Base-by-base conservation (phyloP, 2,329 filamentous ascomycete genomes). In the Whalleya microplaca region DNA sequence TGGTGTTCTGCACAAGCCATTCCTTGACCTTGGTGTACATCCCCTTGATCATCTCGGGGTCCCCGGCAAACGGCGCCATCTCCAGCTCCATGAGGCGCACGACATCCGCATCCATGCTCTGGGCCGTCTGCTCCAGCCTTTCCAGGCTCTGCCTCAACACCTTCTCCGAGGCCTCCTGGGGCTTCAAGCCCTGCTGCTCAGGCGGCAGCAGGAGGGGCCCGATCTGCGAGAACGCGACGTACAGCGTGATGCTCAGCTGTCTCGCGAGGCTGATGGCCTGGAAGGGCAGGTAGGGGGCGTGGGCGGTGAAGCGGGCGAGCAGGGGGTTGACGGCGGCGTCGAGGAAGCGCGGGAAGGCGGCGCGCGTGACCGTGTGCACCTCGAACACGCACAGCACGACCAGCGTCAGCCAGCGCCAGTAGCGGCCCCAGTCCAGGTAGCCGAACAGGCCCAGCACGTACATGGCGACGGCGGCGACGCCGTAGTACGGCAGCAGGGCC, bases 1-100 rank as follows among this genome's bases (percentile, higher is more conserved):
- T 89, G 14, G 88, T 93, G 69, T 96, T 96, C 72, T 96, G 87
- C 48, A 97, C 86, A 64, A 98, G 78, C 83, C 92, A 96, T 67
- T 95, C 91, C 74, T 88, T 90, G 75, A 97, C 84, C 66, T 89
- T 90, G 41, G 82, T 81, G 59, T 86, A 83, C 67, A 96, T 75
- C 56, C 85, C 85, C 44, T 78, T 79, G 45, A 89, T 77, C n/a
- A 79, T 80, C 58, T 84, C 81, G 37, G 82, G 76, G 68, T 96
- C 89, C n/a, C 87, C 88, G 48, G 81, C 84, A 73, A 92, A 97
- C 0, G 94, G 94, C 50, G 86, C 86, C 72, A 93, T 83, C 67
- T 96, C 92, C 71, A 96, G 79, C 45, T 88, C 86, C 70, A 96
- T 76, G 58, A 96, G 73, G 52, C 89, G 80, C 6, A 78, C 76